Base-by-base conservation (phyloP, 441 rosid genomes). In the Pelargonium citronellum region DNA sequence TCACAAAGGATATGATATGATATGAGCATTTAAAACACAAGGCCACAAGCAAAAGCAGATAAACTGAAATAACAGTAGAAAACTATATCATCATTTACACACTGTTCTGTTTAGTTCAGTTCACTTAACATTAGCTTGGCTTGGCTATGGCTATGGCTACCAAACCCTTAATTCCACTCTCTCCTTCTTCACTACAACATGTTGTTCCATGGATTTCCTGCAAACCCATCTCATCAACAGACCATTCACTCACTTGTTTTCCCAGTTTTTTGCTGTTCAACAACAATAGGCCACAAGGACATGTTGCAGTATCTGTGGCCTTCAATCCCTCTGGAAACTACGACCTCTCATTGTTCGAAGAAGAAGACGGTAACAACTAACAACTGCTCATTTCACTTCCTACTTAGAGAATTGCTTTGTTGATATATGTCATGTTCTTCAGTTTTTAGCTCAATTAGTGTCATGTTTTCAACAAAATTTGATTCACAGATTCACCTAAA, bases 281-380 rank as follows among this genome's bases (percentile, higher is more conserved):
- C 58, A 37, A 37, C 8, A 37, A 37, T 51, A 71, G 73, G 78
- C 79, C 55, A 37, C 73, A 34, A 70, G 71, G 80, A 57, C 80
- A 77, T 24, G 74, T 87, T 71, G 58, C 88, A 3, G 84, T 77
- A 74, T 85, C 92, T 0, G 91, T 91, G 24, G 78, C 96, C 11
- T 91, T 90, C 89, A 81, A 92, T 66, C 98, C 96, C 53, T 84
- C 93, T 0, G 90, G 97, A 11, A 88, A 86, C 69, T 92, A 83
- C 69, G 91, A 92, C 79, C 79, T 92, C 72, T 82, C 96, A 37
- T 68, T 84, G 41, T 79, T 71, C 11, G 89, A 73, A 0, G 78
- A 79, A 39, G 87, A 83, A 19, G 78, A 80, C 9, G 88, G 91
- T 87, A 71, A 72, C 58, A 11, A 11, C 53, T 51, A 1, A n/a